These are phyloP conservation scores for Cryptococcus sp. DNA, from an alignment of 1,284 basidiomycete species.

Conservation along the genomic window DNA sequence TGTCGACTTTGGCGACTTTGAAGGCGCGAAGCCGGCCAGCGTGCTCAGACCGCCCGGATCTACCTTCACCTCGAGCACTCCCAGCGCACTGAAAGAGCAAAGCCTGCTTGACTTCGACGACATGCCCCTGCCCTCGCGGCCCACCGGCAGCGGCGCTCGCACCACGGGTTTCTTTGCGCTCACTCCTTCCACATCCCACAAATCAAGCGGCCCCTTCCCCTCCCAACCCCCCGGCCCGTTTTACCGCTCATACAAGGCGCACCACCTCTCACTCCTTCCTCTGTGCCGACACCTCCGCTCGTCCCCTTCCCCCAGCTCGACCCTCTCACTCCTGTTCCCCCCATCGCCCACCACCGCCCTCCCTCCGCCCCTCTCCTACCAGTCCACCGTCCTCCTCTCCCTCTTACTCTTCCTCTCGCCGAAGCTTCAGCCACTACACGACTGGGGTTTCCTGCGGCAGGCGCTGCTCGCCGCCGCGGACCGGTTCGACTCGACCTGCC, in stretches of 20 bases:
- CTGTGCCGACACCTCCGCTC: conserved; percentile 39
- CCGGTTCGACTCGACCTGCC: conserved; percentile 76
- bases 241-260: conserved; percentile 39
- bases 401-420: conserved; percentile 62
- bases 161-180: conserved; percentile 50
- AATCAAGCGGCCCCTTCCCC: background rate
- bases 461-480: conserved; percentile 76
- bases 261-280: conserved; percentile 37
- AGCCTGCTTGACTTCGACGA: conserved; percentile 50
- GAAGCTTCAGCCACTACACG: conserved; percentile 60
- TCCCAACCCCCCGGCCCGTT: conserved; percentile 28
- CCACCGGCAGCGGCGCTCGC: conserved; percentile 23
- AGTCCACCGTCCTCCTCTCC: conserved; percentile 31
- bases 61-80: too few species aligned
- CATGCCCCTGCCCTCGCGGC: conserved; percentile 45
- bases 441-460: conserved; percentile 61
- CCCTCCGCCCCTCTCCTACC: conserved; percentile 28
- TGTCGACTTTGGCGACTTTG: conserved; percentile 88
- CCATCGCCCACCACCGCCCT: conserved; percentile 45
- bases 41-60: background rate
- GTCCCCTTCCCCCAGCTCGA: conserved; percentile 60
- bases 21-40: conserved; percentile 13
- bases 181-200: conserved; percentile 21
- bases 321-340: conserved; percentile 56
- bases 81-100: conserved; percentile 19